These are phyloP conservation scores for Cadophora sp. DNA, from an alignment of 2,329 filamentous ascomycete species.

Conservation along the genomic window DNA sequence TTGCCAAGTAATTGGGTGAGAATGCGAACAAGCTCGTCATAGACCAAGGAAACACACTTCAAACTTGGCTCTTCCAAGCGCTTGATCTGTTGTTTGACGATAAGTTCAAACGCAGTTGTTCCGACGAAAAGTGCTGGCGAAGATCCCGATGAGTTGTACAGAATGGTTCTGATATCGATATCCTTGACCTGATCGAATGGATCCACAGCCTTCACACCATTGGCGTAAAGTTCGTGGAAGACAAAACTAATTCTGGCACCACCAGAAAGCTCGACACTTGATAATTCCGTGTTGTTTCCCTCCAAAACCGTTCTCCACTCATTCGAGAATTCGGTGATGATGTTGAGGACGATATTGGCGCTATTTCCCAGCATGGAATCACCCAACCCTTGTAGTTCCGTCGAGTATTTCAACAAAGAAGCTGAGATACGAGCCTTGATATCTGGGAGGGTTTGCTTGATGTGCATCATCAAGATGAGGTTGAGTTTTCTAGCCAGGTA, in stretches of 20 bases:
- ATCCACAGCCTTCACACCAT: slow-evolving; percentile 96
- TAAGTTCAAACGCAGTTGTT: slow-evolving; percentile 96
- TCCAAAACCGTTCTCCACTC: slow-evolving; percentile 97
- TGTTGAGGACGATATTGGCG: slow-evolving; percentile 95
- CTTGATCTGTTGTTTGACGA: slow-evolving; percentile 99
- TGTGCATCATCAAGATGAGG: slow-evolving; percentile 99
- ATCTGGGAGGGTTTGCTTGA: slow-evolving; percentile 98
- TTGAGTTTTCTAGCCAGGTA: slow-evolving; percentile 97
- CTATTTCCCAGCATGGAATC: slow-evolving; percentile 96
- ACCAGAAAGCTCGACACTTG: slow-evolving; percentile 91
- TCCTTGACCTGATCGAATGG: slow-evolving; percentile 98
- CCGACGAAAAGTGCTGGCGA: slow-evolving; percentile 97
- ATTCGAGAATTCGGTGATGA: slow-evolving; percentile 98
- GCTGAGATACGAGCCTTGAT: slow-evolving; percentile 97
- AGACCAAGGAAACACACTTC: slow-evolving; percentile 97
- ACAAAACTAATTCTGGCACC: slow-evolving; percentile 99
- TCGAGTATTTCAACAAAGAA: slow-evolving; percentile 88
- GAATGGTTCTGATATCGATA: slow-evolving; percentile 92
- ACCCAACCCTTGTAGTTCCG: slow-evolving; percentile 82
- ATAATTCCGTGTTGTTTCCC: slow-evolving; percentile 95
- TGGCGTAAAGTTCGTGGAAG: slow-evolving; percentile 97
- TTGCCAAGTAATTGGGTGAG: slow-evolving; percentile 89
- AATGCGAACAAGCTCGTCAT: slow-evolving; percentile 96
- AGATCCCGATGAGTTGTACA: slow-evolving; percentile 99
- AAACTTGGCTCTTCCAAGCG: slow-evolving; percentile 93